Evolutionary conservation across 2,329 filamentous ascomycete genomes (phyloP).

Genomic region (Colletotrichum chlorophyti): DNA sequence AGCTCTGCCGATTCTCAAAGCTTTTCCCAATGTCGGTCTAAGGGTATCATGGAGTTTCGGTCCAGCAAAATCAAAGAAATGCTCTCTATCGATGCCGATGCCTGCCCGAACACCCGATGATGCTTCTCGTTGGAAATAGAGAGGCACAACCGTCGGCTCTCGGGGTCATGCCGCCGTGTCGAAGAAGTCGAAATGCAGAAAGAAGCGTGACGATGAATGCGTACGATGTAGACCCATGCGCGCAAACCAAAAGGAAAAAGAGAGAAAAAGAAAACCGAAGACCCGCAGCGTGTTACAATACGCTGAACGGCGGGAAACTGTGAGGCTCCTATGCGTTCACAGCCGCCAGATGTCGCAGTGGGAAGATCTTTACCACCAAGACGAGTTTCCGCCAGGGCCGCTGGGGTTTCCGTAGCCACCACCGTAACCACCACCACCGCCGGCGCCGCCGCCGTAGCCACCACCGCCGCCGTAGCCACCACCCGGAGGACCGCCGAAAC

Average conservation of each 20-base stretch:
- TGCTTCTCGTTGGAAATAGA: slow-evolving; percentile 38
- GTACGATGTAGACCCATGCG: slow-evolving; percentile 27
- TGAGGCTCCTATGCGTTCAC: not conserved
- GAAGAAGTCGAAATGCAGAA: slow-evolving; percentile 34
- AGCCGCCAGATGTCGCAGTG: slow-evolving; percentile 9
- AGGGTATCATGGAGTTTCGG: slow-evolving; percentile 37
- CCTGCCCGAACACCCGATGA: slow-evolving; percentile 43
- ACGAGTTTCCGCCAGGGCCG: slow-evolving; percentile 67
- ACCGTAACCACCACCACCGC: slow-evolving; percentile 61
- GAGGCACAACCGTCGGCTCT: slow-evolving; percentile 36
- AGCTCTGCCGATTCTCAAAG: slow-evolving; percentile 34
- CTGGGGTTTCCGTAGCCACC: slow-evolving; percentile 75
- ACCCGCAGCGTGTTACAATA: slow-evolving; percentile 43
- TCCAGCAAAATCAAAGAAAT: slow-evolving; percentile 33
- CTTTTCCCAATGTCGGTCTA: slow-evolving; percentile 35
- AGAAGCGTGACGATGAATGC: slow-evolving; percentile 36
- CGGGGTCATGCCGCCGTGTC: slow-evolving; percentile 45
- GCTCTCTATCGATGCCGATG: slow-evolving; percentile 35
- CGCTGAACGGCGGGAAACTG: slow-evolving; percentile 6
- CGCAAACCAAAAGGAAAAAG: slow-evolving; percentile 25
- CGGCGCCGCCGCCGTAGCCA: slow-evolving; percentile 42
- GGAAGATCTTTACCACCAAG: slow-evolving; percentile 66
- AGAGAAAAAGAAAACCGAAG: slow-evolving; percentile 23
- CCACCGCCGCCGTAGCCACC: slow-evolving; percentile 50
- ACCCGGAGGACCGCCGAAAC: slow-evolving; percentile 46